A percentile compares a stretch with the other conserved stretches of the same genome.
phyloP scores from a whole-genome alignment of 164 flowering plant genomes.

The Berberis vulgaris region DNA sequence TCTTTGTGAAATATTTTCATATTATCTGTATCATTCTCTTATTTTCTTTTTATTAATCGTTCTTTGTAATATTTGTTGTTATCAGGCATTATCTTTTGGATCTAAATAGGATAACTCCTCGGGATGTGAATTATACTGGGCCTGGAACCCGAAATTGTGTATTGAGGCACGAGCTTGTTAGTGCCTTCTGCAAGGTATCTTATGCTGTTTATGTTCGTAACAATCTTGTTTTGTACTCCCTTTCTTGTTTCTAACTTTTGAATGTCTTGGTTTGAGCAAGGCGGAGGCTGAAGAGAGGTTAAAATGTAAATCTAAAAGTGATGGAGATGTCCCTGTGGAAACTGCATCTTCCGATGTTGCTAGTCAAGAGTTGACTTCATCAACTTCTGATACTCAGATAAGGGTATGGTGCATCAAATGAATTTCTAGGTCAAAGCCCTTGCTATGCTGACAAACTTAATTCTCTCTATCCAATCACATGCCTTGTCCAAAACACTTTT shows the following conservation, averaged over 20 bases:
- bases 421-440: no score
- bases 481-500: neutral
- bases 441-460: neutral
- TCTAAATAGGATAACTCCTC: conserved; percentile 96
- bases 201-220: neutral
- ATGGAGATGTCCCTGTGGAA: conserved; percentile 23
- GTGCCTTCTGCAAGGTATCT: conserved; percentile 74
- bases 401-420: no score
- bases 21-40: neutral
- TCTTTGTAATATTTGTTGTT: neutral
- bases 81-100: conserved; percentile 95
- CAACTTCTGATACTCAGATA: conserved; percentile 31
- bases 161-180: conserved; percentile 79
- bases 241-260: conserved; percentile 12
- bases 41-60: neutral
- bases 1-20: no score
- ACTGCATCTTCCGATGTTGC: conserved; percentile 26
- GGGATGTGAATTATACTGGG: conserved; percentile 92
- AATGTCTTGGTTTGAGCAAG: conserved; percentile 31
- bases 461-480: neutral
- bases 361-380: conserved; percentile 9
- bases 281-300: conserved; percentile 50
- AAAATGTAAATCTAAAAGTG: conserved; percentile 27
- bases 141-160: conserved; percentile 82
- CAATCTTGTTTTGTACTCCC: neutral